Evolutionary conservation across 805 yeast species (phyloP), one percentile per base, ranked within the genome.

Genomic region (Wickerhamiella dianesei): DNA sequence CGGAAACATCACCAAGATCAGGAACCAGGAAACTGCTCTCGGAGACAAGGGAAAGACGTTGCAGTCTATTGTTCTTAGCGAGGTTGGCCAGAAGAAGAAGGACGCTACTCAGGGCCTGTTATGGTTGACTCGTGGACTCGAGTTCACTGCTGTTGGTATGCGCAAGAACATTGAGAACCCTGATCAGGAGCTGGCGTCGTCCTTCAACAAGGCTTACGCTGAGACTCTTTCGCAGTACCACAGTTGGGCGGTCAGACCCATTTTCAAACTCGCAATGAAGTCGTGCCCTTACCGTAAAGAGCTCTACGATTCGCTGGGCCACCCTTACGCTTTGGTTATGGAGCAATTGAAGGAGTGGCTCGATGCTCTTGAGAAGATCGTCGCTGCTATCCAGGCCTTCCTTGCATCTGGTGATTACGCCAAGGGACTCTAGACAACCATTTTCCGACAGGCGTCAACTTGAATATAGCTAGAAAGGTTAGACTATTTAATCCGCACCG

Each of bases 211-310:
- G 57, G 82, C 94, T n/a, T 86, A 86, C 69, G 60, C 72, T 52
- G 82, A 80, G 67, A 86, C 95, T 3, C 73, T 86, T 61, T 73
- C 81, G 50, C 78, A 86, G 64, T 80, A 77, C 67, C 96, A 86
- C 68, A 79, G 80, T 46, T 76, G 86, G 74, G 69, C 86, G 58
- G 72, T 86, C 52, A 82, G 80, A 60, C 95, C 95, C 21, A 77
- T 87, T 45, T 86, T 86, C 75, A 84, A 84, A 64, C 72, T 87
- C 62, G 96, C 96, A 43, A 87, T 86, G 95, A 83, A 82, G 65
- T 94, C 95, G 1, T 84, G 94, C 65, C 96, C 96, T 12, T 87
- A 84, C 67, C 77, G 95, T 69, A 77, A 76, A 62, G 94, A 79
- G 60, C 83, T 86, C 61, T 86, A 84, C 59, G 79, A 64, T 50